Percentiles rank a stretch among this genome's conserved stretches.
These are phyloP conservation scores for Psilocybe cubensis DNA, from an alignment of 768 basidiomycete species.

Conservation along the genomic window DNA sequence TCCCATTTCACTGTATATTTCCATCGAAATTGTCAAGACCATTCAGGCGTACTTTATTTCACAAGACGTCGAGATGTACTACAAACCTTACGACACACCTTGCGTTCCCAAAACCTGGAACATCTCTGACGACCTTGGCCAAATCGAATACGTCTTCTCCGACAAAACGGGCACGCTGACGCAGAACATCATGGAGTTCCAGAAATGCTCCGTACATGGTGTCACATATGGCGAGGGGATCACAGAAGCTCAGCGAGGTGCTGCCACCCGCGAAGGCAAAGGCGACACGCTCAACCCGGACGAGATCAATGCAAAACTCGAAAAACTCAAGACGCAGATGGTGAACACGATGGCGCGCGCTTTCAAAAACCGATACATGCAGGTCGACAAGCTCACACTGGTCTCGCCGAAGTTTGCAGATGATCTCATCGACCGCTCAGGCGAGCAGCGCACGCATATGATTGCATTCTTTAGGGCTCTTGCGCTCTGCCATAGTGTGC, in stretches of 20 bases:
- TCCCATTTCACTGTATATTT: conserved; percentile 94
- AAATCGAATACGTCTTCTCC: conserved; percentile 91
- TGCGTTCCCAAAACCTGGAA: conserved; percentile 99
- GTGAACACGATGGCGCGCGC: conserved; percentile 68
- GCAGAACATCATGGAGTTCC: conserved; percentile 99
- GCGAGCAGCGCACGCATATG: conserved; percentile 65
- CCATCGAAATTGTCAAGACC: conserved; percentile 97
- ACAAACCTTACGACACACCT: conserved; percentile 79
- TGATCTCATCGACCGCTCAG: conserved; percentile 66
- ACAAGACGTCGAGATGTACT: conserved; percentile 97
- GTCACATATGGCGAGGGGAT: conserved; percentile 90
- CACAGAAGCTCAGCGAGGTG: conserved; percentile 94
- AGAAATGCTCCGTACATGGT: conserved; percentile 89
- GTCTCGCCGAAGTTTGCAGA: conserved; percentile 85
- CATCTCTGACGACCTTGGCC: conserved; percentile 97
- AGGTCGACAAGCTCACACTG: conserved; percentile 81
- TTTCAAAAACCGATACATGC: conserved; percentile 90
- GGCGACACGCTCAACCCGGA: conserved; percentile 66
- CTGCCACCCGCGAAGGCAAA: conserved; percentile 81
- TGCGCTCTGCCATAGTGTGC: conserved; percentile 91
- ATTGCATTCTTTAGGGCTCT: conserved; percentile 92
- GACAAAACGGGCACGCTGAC: conserved; percentile 98
- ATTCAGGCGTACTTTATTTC: conserved; percentile 97
- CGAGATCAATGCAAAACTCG: conserved; percentile 72
- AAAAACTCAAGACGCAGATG: conserved; percentile 75